Evolutionary conservation across 2,329 filamentous ascomycete species (phyloP).

Genomic region (Macrophomina tecta): DNA sequence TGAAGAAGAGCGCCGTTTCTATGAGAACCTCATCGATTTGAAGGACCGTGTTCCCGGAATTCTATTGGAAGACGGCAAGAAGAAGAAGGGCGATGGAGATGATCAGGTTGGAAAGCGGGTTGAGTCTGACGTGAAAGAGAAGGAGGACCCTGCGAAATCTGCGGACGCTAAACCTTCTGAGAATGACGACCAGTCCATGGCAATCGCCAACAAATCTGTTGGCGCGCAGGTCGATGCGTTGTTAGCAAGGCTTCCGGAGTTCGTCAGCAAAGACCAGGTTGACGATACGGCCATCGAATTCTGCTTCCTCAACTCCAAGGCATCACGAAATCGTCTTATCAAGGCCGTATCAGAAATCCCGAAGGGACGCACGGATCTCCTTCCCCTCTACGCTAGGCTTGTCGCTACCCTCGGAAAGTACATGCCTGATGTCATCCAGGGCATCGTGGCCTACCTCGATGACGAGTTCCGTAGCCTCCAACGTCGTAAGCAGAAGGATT

Average conservation of each 20-base stretch:
- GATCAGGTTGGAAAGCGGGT: slow-evolving; percentile 81
- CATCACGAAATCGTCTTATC: slow-evolving; percentile 89
- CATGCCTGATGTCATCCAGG: slow-evolving; percentile 92
- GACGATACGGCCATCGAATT: slow-evolving; percentile 96
- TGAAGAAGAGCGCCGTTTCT: slow-evolving; percentile 96
- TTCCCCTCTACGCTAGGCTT: slow-evolving; percentile 90
- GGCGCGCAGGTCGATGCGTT: slow-evolving; percentile 95
- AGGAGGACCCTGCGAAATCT: slow-evolving; percentile 39
- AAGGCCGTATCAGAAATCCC: slow-evolving; percentile 94
- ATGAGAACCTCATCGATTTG: slow-evolving; percentile 93
- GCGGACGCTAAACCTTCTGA: slow-evolving; percentile 59
- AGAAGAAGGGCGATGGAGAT: slow-evolving; percentile 84
- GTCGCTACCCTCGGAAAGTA: slow-evolving; percentile 93
- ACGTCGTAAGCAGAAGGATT: slow-evolving; percentile 96
- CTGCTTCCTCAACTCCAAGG: slow-evolving; percentile 97
- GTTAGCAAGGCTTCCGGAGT: slow-evolving; percentile 83
- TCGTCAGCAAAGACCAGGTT: slow-evolving; percentile 88
- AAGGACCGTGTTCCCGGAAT: slow-evolving; percentile 96
- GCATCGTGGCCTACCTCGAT: slow-evolving; percentile 88
- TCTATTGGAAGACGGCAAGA: slow-evolving; percentile 90
- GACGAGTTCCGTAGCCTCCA: slow-evolving; percentile 97
- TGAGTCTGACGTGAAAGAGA: slow-evolving; percentile 59
- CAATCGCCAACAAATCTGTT: slow-evolving; percentile 96
- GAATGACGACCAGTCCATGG: slow-evolving; percentile 83
- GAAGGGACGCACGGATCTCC: slow-evolving; percentile 87